Percentiles rank a stretch among this genome's conserved stretches.
These are phyloP conservation scores for Peniophora sp. DNA, from an alignment of 1,284 basidiomycete species.

Conservation along the genomic window DNA sequence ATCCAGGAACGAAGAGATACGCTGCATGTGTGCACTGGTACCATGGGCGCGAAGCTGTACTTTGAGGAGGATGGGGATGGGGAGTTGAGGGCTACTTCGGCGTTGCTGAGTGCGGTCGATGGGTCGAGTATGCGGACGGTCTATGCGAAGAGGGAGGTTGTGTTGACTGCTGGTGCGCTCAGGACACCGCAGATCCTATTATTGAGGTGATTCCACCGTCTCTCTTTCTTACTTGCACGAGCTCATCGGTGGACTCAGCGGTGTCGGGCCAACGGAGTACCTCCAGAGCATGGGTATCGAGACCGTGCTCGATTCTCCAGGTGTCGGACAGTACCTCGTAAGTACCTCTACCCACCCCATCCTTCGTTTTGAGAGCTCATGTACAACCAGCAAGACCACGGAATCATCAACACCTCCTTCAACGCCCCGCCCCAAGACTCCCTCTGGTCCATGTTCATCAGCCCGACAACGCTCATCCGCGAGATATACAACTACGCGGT, in stretches of 20 bases:
- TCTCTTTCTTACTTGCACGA: background rate
- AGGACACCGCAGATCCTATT: conserved; percentile 2
- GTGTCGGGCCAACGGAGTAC: conserved; percentile 2
- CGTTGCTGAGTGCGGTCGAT: background rate
- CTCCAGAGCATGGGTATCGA: conserved; percentile 2
- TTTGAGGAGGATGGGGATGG: background rate
- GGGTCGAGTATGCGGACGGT: background rate
- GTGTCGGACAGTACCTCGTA: conserved; percentile 5
- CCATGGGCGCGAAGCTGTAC: background rate
- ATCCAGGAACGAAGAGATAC: background rate
- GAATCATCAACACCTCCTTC: conserved; percentile 1
- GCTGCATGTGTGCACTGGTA: conserved; percentile 3
- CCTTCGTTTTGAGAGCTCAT: too few species aligned
- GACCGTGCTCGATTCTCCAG: background rate
- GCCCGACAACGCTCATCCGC: conserved; percentile 6
- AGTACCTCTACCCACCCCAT: background rate
- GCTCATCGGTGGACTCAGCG: background rate
- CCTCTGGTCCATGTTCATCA: conserved; percentile 5
- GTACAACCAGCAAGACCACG: conserved; percentile 4
- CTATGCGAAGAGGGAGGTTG: background rate
- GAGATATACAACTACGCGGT: conserved; percentile 7
- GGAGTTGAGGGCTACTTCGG: background rate
- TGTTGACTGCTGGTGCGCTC: background rate
- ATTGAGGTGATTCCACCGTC: background rate
- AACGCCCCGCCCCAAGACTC: conserved; percentile 1